A percentile compares a stretch with the other conserved stretches of the same genome.
These are phyloP conservation scores for Carex pumila DNA, from an alignment of 176 grass and related monocot genomes.

Conservation along the genomic window DNA sequence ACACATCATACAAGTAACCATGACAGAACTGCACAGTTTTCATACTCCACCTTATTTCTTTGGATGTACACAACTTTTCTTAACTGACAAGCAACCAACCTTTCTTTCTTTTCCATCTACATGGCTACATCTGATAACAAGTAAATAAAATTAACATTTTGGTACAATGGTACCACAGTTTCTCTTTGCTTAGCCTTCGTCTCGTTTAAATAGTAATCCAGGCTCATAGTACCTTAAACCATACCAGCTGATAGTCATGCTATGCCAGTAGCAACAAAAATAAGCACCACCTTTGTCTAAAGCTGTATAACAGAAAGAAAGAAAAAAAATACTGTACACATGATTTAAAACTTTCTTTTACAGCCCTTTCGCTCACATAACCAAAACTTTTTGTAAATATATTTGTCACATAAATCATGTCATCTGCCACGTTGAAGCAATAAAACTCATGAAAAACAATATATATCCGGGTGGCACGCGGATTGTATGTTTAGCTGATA, in stretches of 20 bases:
- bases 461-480: slow-evolving; percentile 6
- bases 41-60: background rate
- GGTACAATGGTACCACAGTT: background rate
- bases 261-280: background rate
- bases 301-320: slow-evolving; percentile 8
- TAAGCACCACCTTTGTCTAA: background rate
- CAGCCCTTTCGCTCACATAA: slow-evolving; percentile 1
- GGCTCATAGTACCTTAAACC: background rate
- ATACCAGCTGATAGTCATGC: background rate
- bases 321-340: slow-evolving; percentile 12
- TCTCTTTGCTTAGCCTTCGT: background rate
- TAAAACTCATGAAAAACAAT: slow-evolving; percentile 1
- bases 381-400: slow-evolving; percentile 12
- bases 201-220: background rate
- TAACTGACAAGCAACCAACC: background rate
- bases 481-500: slow-evolving; percentile 36
- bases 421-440: slow-evolving; percentile 1
- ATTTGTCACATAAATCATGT: slow-evolving; percentile 8
- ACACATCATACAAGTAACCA: background rate
- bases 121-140: background rate
- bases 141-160: background rate
- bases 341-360: slow-evolving; percentile 12
- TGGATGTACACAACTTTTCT: background rate
- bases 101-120: background rate
- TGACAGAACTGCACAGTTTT: background rate